Percentiles rank a stretch among this genome's conserved stretches.
Conservation (phyloP, 306 rosid genomes). For the Astragalus glycyphyllos region DNA sequence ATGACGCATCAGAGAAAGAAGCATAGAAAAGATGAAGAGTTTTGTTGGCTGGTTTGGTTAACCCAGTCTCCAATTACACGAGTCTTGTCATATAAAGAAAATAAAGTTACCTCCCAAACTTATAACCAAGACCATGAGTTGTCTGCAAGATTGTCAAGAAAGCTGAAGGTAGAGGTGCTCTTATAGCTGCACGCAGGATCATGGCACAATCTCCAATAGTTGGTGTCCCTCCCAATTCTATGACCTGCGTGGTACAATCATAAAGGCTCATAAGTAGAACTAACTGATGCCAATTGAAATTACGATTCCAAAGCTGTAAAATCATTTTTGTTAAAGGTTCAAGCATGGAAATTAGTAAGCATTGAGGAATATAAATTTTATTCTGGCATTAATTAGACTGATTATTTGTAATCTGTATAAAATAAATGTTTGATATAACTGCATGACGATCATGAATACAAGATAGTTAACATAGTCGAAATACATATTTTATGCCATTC, state of each 20-base stretch:
- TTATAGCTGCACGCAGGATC: conserved; percentile 88
- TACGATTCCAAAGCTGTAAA: conserved; percentile 15
- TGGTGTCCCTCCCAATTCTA: conserved; percentile 90
- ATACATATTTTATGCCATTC: conserved; percentile 7
- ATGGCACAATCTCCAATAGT: conserved; percentile 92
- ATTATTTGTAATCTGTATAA: conserved; percentile 23
- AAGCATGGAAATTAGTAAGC: conserved; percentile 18
- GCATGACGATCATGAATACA: conserved; percentile 17
- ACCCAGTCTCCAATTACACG: conserved; percentile 16
- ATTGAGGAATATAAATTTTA: conserved; percentile 19
- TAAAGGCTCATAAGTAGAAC: conserved; percentile 17
- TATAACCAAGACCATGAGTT: conserved; percentile 84
- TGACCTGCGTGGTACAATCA: conserved; percentile 58
- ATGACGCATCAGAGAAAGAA: neutral
- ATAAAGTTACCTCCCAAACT: conserved; percentile 78
- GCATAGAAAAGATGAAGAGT: conserved; percentile 21
- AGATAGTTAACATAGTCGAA: conserved; percentile 18
- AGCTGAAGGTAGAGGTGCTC: conserved; percentile 83
- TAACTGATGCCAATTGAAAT: conserved; percentile 28
- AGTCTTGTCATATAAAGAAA: conserved; percentile 35
- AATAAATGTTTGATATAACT: conserved; percentile 8
- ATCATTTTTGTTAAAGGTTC: neutral
- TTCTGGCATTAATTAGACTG: conserved; percentile 16
- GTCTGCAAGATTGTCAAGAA: conserved; percentile 89
- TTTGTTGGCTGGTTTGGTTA: conserved; percentile 22